These are phyloP conservation scores for Talaromyces thailandensis DNA, from an alignment of 495 filamentous ascomycete species.

Conservation along the genomic window DNA sequence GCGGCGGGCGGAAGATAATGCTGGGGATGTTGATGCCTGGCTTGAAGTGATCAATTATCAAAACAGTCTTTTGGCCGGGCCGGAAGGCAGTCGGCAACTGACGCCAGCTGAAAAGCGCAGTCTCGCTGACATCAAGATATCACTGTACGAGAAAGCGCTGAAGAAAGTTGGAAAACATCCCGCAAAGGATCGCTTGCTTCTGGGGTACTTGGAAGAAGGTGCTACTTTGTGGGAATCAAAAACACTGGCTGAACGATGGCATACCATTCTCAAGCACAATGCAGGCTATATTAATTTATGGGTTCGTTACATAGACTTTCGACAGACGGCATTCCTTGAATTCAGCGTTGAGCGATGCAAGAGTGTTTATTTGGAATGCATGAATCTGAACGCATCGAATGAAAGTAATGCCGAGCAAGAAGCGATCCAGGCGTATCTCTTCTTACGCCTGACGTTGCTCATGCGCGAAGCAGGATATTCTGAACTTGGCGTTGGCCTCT, in stretches of 20 bases:
- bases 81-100: constrained; percentile 27
- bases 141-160: constrained; percentile 74
- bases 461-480: constrained; percentile 69
- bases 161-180: constrained; percentile 37
- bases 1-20: constrained; percentile 49
- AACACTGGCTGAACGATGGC: constrained; percentile 56
- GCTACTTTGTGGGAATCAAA: constrained; percentile 60
- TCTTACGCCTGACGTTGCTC: constrained; percentile 65
- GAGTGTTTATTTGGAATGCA: constrained; percentile 43
- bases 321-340: constrained; percentile 54
- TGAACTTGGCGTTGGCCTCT: constrained; percentile 70
- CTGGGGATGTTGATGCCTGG: constrained; percentile 64
- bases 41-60: constrained; percentile 68
- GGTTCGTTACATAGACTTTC: constrained; percentile 66
- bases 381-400: constrained; percentile 38
- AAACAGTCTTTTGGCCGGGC: constrained; percentile 46
- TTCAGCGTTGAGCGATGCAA: constrained; percentile 64
- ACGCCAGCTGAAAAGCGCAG: constrained; percentile 55
- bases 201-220: constrained; percentile 65
- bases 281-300: constrained; percentile 55
- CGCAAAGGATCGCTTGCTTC: constrained; percentile 44
- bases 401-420: constrained; percentile 15
- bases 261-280: constrained; percentile 46
- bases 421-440: constrained; percentile 56
- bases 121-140: constrained; percentile 68